Percentiles rank a stretch among this genome's conserved stretches.
Evolutionary conservation across 2,329 filamentous ascomycete species (phyloP).

Genomic region (Rhinocladiella mackenziei): DNA sequence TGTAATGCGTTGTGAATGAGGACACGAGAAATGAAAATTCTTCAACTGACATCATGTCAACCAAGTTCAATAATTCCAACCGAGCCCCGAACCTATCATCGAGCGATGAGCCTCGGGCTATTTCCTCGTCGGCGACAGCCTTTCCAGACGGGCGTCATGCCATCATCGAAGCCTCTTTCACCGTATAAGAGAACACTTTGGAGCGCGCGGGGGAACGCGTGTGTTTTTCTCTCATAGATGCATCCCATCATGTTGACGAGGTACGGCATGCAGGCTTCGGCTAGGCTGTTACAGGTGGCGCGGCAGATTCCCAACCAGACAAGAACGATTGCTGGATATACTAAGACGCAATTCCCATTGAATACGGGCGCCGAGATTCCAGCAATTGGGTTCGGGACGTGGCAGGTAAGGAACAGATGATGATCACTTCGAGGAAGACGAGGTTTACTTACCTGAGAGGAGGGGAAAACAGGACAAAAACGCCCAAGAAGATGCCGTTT

Average conservation of each 20-base stretch:
- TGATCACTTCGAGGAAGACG: neutral
- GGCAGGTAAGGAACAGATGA: constrained; percentile 34
- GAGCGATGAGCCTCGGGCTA: too few species aligned
- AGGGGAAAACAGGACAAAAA: constrained; percentile 40
- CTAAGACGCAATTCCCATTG: constrained; percentile 30
- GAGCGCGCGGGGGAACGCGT: neutral
- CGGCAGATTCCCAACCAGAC: constrained; percentile 14
- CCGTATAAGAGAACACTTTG: too few species aligned
- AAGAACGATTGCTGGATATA: constrained; percentile 21
- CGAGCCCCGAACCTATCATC: too few species aligned
- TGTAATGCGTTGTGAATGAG: too few species aligned
- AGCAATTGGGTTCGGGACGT: constrained; percentile 52
- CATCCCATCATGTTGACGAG: constrained; percentile 15
- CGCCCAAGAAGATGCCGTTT: constrained; percentile 48
- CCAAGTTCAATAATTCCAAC: too few species aligned
- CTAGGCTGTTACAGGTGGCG: constrained; percentile 15
- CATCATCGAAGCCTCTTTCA: too few species aligned
- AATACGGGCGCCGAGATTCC: constrained; percentile 48
- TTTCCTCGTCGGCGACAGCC: too few species aligned
- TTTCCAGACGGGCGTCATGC: too few species aligned
- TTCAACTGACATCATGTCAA: too few species aligned
- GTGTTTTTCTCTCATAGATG: neutral
- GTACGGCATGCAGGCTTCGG: constrained; percentile 3
- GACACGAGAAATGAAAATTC: too few species aligned
- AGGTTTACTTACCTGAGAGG: neutral